A percentile compares a stretch with the other conserved stretches of the same genome.
phyloP scores from a whole-genome alignment of 2,329 filamentous ascomycete genomes.

The Clonostachys solani region DNA sequence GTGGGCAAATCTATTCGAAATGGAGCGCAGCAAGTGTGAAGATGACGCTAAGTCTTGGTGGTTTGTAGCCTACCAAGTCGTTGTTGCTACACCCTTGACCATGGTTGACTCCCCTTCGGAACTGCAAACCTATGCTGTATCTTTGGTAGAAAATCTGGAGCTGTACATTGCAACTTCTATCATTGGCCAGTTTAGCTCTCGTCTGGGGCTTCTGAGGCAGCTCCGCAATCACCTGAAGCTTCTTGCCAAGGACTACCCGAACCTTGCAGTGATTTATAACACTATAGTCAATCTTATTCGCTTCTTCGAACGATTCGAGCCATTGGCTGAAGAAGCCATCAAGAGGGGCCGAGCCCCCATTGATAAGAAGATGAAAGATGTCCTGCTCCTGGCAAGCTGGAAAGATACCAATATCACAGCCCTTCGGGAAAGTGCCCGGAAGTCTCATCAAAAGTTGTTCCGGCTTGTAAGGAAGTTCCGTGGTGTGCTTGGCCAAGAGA shows the following conservation, averaged over 20 bases:
- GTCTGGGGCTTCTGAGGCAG: slow-evolving; percentile 66
- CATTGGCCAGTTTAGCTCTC: slow-evolving; percentile 73
- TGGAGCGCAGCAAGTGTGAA: slow-evolving; percentile 71
- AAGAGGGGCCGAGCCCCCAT: slow-evolving; percentile 64
- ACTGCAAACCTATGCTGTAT: slow-evolving; percentile 58
- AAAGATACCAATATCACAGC: slow-evolving; percentile 95
- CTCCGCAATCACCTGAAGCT: slow-evolving; percentile 61
- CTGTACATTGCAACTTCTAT: slow-evolving; percentile 76
- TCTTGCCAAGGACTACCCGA: slow-evolving; percentile 54
- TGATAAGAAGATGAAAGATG: slow-evolving; percentile 91
- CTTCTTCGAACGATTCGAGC: slow-evolving; percentile 70
- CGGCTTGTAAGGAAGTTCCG: slow-evolving; percentile 89
- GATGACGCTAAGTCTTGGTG: slow-evolving; percentile 87
- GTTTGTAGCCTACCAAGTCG: slow-evolving; percentile 91
- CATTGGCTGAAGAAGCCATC: slow-evolving; percentile 60
- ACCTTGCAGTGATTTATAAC: slow-evolving; percentile 52
- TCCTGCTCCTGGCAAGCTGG: slow-evolving; percentile 94
- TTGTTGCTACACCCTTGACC: slow-evolving; percentile 70
- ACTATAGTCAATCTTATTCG: slow-evolving; percentile 73
- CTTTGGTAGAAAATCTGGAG: slow-evolving; percentile 72
- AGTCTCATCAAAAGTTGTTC: slow-evolving; percentile 89
- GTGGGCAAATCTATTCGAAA: slow-evolving; percentile 84
- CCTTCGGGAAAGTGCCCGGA: slow-evolving; percentile 81
- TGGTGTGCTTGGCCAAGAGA: slow-evolving; percentile 69
- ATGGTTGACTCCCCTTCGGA: slow-evolving; percentile 56